These are phyloP conservation scores for Croton setiger DNA, from an alignment of 441 rosid species.

Conservation along the genomic window DNA sequence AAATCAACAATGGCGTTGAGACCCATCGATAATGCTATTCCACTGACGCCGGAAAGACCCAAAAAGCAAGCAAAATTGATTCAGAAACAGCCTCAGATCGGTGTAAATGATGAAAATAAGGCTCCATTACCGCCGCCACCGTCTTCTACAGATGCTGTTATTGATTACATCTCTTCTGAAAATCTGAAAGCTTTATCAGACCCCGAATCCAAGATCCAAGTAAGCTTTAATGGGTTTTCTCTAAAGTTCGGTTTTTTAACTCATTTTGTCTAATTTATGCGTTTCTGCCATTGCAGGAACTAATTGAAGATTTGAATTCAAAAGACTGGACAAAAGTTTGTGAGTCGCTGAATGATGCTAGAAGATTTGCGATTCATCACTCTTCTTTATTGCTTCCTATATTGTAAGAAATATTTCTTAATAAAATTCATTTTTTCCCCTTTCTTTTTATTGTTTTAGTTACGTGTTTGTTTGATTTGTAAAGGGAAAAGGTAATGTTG, in stretches of 20 bases:
- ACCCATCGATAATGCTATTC: conserved; percentile 78
- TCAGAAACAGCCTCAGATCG: conserved; percentile 36
- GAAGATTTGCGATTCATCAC: conserved; percentile 68
- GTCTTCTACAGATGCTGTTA: conserved; percentile 33
- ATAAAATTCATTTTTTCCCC: too few species aligned
- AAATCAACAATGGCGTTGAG: conserved; percentile 61
- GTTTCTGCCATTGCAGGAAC: conserved; percentile 32
- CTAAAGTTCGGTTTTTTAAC: neutral
- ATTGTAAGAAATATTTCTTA: conserved; percentile 40
- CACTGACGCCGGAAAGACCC: conserved; percentile 53
- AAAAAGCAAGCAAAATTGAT: conserved; percentile 56
- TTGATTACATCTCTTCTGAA: conserved; percentile 71
- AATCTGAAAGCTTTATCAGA: conserved; percentile 55
- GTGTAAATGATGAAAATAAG: conserved; percentile 62
- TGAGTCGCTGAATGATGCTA: conserved; percentile 55
- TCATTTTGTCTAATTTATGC: too few species aligned
- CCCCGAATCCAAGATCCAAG: conserved; percentile 60
- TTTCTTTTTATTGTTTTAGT: too few species aligned
- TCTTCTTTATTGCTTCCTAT: conserved; percentile 55
- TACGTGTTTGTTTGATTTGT: neutral
- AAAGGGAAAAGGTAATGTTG: conserved; percentile 60
- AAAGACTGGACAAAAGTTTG: conserved; percentile 78
- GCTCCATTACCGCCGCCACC: conserved; percentile 45
- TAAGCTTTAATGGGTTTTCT: conserved; percentile 26
- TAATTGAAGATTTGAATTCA: conserved; percentile 65